Evolutionary conservation across 805 yeast species (phyloP).

Genomic region (Ogataea methylovora): DNA sequence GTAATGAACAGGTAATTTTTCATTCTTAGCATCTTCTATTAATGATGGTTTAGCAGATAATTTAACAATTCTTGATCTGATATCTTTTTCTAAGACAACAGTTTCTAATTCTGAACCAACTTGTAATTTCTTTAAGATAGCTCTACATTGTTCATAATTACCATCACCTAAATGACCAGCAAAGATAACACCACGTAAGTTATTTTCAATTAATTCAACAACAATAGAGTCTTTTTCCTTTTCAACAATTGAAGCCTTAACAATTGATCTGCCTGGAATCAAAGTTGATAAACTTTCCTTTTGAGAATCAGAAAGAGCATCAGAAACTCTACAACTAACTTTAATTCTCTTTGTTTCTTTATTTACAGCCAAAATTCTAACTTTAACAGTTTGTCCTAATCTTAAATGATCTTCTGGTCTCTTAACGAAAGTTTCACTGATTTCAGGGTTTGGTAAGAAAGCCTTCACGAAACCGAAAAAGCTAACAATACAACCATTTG

Average conservation of each 20-base stretch:
- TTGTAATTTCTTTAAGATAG: constrained; percentile 48
- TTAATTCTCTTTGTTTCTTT: constrained; percentile 44
- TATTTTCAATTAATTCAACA: constrained; percentile 47
- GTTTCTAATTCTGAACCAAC: constrained; percentile 57
- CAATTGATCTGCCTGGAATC: constrained; percentile 54
- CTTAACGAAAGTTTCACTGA: constrained; percentile 79
- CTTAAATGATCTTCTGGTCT: constrained; percentile 73
- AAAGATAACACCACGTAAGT: constrained; percentile 62
- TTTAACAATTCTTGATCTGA: constrained; percentile 50
- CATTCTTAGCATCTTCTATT: constrained; percentile 50
- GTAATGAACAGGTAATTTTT: constrained; percentile 49
- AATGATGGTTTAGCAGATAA: constrained; percentile 61
- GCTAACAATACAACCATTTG: constrained; percentile 74
- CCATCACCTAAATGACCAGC: constrained; percentile 75
- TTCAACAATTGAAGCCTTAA: constrained; percentile 56
- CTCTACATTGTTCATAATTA: constrained; percentile 65
- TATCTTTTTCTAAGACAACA: constrained; percentile 61
- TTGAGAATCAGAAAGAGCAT: constrained; percentile 42
- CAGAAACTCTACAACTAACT: constrained; percentile 69
- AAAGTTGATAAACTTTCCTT: constrained; percentile 36
- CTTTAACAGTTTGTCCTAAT: constrained; percentile 77
- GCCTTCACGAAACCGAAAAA: constrained; percentile 78
- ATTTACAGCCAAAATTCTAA: constrained; percentile 55
- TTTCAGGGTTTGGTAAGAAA: constrained; percentile 79
- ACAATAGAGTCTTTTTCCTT: constrained; percentile 67